These are phyloP conservation scores for Saccharum officinarum DNA, from an alignment of 176 grass and related monocot species.

Conservation along the genomic window DNA sequence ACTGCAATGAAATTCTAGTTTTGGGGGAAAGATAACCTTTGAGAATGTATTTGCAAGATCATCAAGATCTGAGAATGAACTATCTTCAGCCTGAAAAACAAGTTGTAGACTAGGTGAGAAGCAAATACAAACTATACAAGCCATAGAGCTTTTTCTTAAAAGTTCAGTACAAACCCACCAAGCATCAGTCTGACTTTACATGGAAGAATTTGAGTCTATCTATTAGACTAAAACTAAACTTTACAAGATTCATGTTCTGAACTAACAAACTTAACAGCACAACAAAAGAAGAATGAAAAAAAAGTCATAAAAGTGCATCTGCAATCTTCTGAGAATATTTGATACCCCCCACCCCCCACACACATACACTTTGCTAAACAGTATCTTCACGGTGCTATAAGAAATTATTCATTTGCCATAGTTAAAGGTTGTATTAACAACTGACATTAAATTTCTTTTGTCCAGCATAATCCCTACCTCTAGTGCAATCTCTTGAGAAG, in stretches of 20 bases:
- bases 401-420: neutral
- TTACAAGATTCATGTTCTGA: neutral
- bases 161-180: neutral
- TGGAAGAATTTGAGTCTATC: neutral
- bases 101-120: neutral
- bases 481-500: conserved; percentile 41
- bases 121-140: neutral
- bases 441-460: neutral
- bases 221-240: neutral
- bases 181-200: neutral
- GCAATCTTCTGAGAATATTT: neutral
- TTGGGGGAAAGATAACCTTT: conserved; percentile 31
- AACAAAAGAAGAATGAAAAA: neutral
- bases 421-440: neutral
- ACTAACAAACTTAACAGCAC: neutral
- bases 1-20: neutral
- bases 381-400: neutral
- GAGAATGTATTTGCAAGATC: conserved; percentile 43
- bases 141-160: neutral
- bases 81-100: conserved; percentile 35
- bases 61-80: conserved; percentile 42
- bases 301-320: neutral
- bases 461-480: conserved; percentile 31
- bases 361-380: neutral
- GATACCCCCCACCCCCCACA: neutral